Percentiles rank a stretch among this genome's conserved stretches.
These are phyloP conservation scores for Fomitopsis pulvina DNA, from an alignment of 768 basidiomycete genomes.

Conservation along the genomic window DNA sequence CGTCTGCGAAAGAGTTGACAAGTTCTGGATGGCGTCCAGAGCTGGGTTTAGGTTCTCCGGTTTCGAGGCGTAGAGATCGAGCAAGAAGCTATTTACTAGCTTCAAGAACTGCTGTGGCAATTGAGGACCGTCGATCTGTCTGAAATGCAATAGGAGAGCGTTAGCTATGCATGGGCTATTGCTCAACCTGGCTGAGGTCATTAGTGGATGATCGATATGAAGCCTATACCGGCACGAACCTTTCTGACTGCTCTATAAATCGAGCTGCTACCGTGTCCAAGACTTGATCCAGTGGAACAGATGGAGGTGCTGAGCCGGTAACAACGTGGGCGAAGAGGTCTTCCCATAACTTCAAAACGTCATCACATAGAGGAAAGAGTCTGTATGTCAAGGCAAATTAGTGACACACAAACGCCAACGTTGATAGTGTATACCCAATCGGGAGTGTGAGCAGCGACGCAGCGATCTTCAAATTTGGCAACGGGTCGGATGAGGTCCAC, in stretches of 20 bases:
- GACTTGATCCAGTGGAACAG: conserved; percentile 10
- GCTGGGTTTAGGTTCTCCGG: neutral
- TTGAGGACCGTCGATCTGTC: neutral
- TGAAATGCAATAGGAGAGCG: neutral
- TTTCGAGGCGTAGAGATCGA: conserved; percentile 4
- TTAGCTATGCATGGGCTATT: neutral
- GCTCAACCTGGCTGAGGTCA: conserved; percentile 1
- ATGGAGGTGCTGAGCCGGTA: conserved; percentile 14
- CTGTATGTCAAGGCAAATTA: conserved; percentile 24
- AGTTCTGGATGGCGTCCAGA: neutral
- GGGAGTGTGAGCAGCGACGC: conserved; percentile 41
- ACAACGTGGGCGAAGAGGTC: conserved; percentile 28
- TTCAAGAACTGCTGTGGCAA: neutral
- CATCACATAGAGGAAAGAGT: conserved; percentile 36
- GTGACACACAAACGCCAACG: conserved; percentile 2
- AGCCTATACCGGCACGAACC: neutral
- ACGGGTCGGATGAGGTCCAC: conserved; percentile 20
- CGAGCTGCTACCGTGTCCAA: conserved; percentile 4
- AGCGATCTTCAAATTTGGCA: conserved; percentile 33
- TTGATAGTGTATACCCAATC: conserved; percentile 43
- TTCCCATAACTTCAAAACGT: conserved; percentile 39
- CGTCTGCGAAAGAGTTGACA: neutral
- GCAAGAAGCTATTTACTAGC: conserved; percentile 3
- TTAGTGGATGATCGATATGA: neutral
- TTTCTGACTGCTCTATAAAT: neutral